Evolutionary conservation across 345 rosid species (phyloP), one percentile per base, ranked within the genome.

Genomic region (Euphorbia tirucalli): DNA sequence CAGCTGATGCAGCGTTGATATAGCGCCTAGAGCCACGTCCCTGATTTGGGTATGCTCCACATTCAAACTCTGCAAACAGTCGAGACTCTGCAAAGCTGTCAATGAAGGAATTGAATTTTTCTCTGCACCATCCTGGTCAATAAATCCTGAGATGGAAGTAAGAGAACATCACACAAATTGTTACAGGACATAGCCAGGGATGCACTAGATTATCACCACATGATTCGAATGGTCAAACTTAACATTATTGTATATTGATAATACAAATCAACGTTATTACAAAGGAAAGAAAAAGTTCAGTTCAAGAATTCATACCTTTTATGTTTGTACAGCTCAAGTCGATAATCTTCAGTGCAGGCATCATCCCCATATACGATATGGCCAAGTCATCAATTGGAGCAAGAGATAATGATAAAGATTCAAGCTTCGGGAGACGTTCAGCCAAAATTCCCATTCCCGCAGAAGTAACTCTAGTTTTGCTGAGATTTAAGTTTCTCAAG

Each of bases 241-340:
- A 22, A 49, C 1, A 6, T n/a, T 3, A 54, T 27, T 56, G 37
- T 11, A 24, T 25, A 11, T 10, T 11, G 21, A 11, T 24, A 22
- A 37, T 37, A 14, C 14, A 32, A 64, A 41, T 19, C 27, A 4
- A 14, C 39, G 8, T 39, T 24, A 15, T 22, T 2, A 1, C 0
- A 14, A 64, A 64, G 30, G 54, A 43, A 14, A 37, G 22, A 22
- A 27, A 61, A 61, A 43, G 3, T 41, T 52, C 46, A 70, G 8
- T 13, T 7, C 46, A 71, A 61, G 66, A 60, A 61, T 72, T 43
- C 70, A 21, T 80, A 89, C 99, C 99, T 89, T 65, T 83, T 68
- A 88, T 83, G 31, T 76, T 79, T 68, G 97, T 89, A 73, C 82
- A 84, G 84, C 97, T 88, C 70, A 95, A 79, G 83, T 95, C 90